A percentile compares a stretch with the other conserved stretches of the same genome.
These are phyloP conservation scores for Euphrasia arctica DNA, from an alignment of 305 asterid species.

Conservation along the genomic window DNA sequence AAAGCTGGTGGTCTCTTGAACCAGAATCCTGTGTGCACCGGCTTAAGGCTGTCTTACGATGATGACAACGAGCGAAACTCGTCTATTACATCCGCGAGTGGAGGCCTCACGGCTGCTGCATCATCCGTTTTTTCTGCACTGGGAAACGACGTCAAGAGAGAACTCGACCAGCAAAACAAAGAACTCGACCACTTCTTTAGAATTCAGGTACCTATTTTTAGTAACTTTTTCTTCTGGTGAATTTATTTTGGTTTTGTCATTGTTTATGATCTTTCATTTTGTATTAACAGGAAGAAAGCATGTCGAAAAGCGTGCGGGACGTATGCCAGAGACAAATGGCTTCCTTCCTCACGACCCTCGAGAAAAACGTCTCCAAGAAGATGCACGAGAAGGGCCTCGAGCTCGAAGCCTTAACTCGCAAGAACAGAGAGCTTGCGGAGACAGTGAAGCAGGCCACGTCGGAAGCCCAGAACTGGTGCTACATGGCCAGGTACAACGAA, in stretches of 20 bases:
- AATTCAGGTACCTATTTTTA: conserved; percentile 53
- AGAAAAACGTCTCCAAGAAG: conserved; percentile 46
- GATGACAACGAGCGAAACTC: conserved; percentile 71
- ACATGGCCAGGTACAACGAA: conserved; percentile 80
- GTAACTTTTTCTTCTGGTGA: conserved; percentile 4
- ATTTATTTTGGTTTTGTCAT: background rate
- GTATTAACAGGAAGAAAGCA: conserved; percentile 56
- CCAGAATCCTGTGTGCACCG: conserved; percentile 79
- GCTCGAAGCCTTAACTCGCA: conserved; percentile 52
- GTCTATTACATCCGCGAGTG: conserved; percentile 65
- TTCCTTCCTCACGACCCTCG: conserved; percentile 48
- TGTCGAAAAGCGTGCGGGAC: conserved; percentile 58
- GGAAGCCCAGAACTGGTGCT: conserved; percentile 86
- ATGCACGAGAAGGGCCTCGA: conserved; percentile 66
- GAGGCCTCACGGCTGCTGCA: conserved; percentile 35
- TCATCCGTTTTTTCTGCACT: conserved; percentile 50
- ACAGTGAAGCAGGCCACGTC: conserved; percentile 57
- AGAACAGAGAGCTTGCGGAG: conserved; percentile 69
- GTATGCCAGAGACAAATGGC: conserved; percentile 66
- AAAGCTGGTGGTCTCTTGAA: conserved; percentile 32
- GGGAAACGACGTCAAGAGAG: conserved; percentile 50
- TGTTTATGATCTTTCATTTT: background rate
- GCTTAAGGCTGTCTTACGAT: conserved; percentile 76
- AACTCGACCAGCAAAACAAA: conserved; percentile 59
- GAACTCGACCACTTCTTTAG: conserved; percentile 57